Conservation (phyloP, 139 green algal genomes). For the Closterium sp. region DNA sequence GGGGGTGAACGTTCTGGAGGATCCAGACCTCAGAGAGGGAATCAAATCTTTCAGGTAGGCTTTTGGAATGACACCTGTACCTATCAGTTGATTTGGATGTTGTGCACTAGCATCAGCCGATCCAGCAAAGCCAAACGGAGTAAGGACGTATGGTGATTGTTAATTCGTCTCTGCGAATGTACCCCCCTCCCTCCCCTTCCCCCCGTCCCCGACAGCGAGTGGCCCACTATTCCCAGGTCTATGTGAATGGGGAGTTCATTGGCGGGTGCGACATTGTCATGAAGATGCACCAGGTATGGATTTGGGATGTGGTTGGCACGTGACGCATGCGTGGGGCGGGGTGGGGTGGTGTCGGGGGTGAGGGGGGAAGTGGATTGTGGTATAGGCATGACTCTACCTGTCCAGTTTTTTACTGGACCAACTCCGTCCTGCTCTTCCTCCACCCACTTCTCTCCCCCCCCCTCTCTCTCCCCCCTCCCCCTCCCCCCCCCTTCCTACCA, state of each 20-base stretch:
- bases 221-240: slow-evolving; percentile 94
- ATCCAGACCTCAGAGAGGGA: slow-evolving; percentile 78
- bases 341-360: too few species aligned
- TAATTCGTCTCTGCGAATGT: background rate
- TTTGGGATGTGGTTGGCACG: background rate
- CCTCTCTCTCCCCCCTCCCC: background rate
- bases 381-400: background rate
- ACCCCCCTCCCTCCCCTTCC: background rate
- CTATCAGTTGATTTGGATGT: too few species aligned
- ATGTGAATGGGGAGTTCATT: slow-evolving; percentile 86
- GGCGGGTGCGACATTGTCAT: slow-evolving; percentile 89
- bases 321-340: too few species aligned
- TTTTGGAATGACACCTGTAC: background rate
- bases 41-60: slow-evolving; percentile 85
- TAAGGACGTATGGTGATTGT: too few species aligned
- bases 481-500: background rate
- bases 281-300: slow-evolving; percentile 68
- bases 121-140: too few species aligned
- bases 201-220: slow-evolving; percentile 58
- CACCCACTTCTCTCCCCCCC: too few species aligned
- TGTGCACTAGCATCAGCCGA: too few species aligned
- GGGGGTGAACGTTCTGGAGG: slow-evolving; percentile 80
- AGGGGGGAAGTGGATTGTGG: background rate
- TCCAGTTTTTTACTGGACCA: too few species aligned
- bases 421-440: too few species aligned